Base-by-base conservation (phyloP, 176 grass and related monocot genomes). In the Musa acuminata region DNA sequence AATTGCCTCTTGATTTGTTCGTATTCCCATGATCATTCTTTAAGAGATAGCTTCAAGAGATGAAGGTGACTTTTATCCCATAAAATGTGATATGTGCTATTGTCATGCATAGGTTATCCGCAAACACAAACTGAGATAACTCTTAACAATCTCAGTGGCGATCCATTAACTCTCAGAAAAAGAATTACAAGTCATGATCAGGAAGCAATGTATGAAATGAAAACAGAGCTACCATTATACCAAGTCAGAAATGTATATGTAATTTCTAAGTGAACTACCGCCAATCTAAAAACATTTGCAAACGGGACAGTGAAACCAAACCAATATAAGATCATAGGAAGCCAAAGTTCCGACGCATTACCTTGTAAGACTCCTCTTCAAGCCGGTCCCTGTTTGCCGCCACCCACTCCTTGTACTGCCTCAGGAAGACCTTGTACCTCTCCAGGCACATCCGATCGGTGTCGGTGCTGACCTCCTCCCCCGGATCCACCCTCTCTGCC, bases 361-460 rank as follows among this genome's bases (percentile, higher is more conserved):
- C 94, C 94, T 86, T 88, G 75, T 93, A 93, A 29, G 94, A 93
- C 27, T 97, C 94, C 74, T 93, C 72, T 75, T 97, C 87, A 20
- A 97, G 62, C 52, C 82, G 82, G 66, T 87, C 84, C 11, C 87
- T 72, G 53, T 97, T 97, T 13, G 90, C 90, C 13, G 87, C 90
- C 50, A 85, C 94, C 94, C 94, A 97, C 70, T 97, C 90, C 80
- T 84, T 91, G 77, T 97, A 97, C 80, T 97, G 94, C 87, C 89
- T 93, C 66, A 97, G 26, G 76, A 97, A 97, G 73, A 93, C 79
- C 71, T 91, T 85, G 66, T 93, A 97, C 78, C 94, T 85, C 19
- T 93, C 82, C 13, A 97, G 70, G 53, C 62, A 69, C 82, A 93
- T 66, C 73, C 79, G 84, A 20, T 86, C 85, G 55, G 75, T 80